Base-by-base conservation (phyloP, 2,329 filamentous ascomycete genomes). In the Hypoxylon sp. region DNA sequence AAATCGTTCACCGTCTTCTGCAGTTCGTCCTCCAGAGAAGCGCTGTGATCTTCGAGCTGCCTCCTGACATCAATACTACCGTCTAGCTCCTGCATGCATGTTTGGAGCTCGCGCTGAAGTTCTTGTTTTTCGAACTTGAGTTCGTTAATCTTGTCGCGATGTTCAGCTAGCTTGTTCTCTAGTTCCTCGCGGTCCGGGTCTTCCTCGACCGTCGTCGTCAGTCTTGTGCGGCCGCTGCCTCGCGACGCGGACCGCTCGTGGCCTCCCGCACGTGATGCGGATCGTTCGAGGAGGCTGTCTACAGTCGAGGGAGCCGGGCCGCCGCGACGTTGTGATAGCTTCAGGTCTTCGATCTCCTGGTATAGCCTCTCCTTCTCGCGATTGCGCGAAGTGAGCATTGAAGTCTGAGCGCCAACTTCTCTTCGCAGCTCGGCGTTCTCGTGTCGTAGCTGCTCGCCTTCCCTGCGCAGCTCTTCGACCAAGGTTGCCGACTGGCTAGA, bases 321-420 rank as follows among this genome's bases (percentile, higher is more conserved):
- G 24, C 85, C 86, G 62, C 91, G 87, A 51, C 92, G 88, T 64
- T 92, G 88, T 1, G 90, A 87, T 68, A 98, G 86, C 76, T 98
- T 99, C 61, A 99, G 81, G 60, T 97, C 93, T 75, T 99, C 95
- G 62, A 98, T 98, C 73, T 99, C 94, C 71, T 97, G 92, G 73
- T 98, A 96, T 7, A 99, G 81, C 4, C 92, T 87, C 72, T 98
- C 93, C 71, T 97, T 96, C 72, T 99, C 95, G 21, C 92, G 89
- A 70, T 97, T 97, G 20, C 95, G 85, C 29, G 95, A 98, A 1
- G 94, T 97, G 27, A 99, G 83, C 92, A 99, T 98, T 0, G 93
- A 97, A 0, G 93, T 96, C 73, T 99, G 95, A 2, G 95, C 95
- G 60, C 93, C 92, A 24, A 98, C 90, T 74, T 98, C 93, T 50